Evolutionary conservation across 495 filamentous ascomycete species (phyloP), one percentile per base, ranked within the genome.

Genomic region (Aspergillus wentii): DNA sequence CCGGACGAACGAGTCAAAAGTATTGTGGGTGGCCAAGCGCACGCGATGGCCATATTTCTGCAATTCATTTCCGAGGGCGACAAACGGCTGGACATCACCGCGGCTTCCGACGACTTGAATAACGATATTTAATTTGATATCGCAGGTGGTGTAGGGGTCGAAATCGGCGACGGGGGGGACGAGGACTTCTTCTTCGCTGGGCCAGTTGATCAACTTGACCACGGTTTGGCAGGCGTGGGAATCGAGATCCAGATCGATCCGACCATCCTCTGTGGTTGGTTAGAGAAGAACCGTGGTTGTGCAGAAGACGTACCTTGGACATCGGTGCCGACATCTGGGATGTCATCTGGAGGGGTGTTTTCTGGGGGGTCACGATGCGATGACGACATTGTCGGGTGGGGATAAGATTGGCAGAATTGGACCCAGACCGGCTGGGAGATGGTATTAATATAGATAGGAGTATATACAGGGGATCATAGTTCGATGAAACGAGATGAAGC

Each of bases 21-120:
- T 66, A 3, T 65, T 60, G 51, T 86, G 82, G 4, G 80, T 86
- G 1, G 78, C 78, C 16, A 86, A 48, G 8, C 82, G 69, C 2
- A 86, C 73, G 1, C 79, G 72, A 54, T 72, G 69, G 11, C 66
- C 64, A 41, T 62, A 41, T 11, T 51, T 48, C 35, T 71, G 57
- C 21, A 78, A 48, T 25, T 66, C 71, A 37, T 68, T 71, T 2
- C 74, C 74, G 17, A 78, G 47, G 1, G 72, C 72, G 17, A 77
- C 61, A 38, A 75, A 75, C 9, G 73, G 71, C 41, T 77, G 70
- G 5, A 75, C 70, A 56, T 77, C 73, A 8, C 73, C 73, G 33
- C 72, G 52, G 23, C 68, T 74, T 1, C 72, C 73, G 9, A 77
- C 73, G 0, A 75, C 61, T 23, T 75, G 72, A 33, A 77, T 75